phyloP scores from a whole-genome alignment of 805 yeast species.

The Starmerella potacharoeniae region DNA sequence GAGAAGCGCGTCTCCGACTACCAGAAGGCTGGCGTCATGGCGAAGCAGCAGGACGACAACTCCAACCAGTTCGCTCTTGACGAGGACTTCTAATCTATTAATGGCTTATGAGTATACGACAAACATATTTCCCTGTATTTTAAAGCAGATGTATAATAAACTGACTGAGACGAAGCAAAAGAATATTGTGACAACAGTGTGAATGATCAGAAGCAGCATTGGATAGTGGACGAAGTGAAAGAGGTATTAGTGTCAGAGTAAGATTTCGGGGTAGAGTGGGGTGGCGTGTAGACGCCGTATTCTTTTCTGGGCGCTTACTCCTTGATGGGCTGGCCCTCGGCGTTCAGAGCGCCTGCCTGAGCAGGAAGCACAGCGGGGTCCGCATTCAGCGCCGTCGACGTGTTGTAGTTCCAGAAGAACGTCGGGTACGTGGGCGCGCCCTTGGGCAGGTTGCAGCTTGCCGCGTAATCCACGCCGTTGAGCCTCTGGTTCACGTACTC shows the following conservation, averaged over 20 bases:
- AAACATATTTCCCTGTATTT: background rate
- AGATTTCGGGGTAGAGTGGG: too few species aligned
- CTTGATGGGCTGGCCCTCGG: background rate
- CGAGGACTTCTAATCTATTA: constrained; percentile 67
- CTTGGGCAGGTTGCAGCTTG: constrained; percentile 14
- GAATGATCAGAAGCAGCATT: too few species aligned
- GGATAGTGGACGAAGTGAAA: too few species aligned
- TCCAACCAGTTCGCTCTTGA: constrained; percentile 58
- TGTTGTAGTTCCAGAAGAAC: constrained; percentile 25
- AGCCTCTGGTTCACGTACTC: constrained; percentile 13
- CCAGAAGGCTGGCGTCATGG: constrained; percentile 99
- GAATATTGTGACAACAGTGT: too few species aligned
- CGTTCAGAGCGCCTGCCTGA: background rate
- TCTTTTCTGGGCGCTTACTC: background rate
- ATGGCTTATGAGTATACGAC: constrained; percentile 4
- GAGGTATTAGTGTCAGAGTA: too few species aligned
- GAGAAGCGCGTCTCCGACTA: constrained; percentile 98
- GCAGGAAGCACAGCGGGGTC: background rate
- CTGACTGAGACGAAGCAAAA: background rate
- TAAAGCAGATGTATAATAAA: background rate
- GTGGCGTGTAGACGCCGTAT: too few species aligned
- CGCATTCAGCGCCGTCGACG: constrained; percentile 15
- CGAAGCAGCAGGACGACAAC: constrained; percentile 43
- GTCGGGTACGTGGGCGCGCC: constrained; percentile 19
- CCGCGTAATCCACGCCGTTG: constrained; percentile 8